Conservation (phyloP, 805 yeast species). For the Pichia sporocuriosa region DNA sequence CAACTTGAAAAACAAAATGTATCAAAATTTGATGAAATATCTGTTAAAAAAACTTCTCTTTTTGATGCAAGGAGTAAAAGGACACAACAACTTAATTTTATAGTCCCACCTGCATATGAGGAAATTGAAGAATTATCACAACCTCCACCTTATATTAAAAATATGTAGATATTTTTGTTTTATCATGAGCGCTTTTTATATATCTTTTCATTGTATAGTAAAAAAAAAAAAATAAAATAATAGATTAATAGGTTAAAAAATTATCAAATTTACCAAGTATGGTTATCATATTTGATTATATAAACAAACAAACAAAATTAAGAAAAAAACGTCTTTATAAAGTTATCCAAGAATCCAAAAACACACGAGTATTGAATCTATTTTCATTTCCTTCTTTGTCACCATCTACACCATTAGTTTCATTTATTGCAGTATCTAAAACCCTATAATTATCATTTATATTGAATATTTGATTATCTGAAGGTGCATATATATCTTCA, state of each 20-base stretch:
- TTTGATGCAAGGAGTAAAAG: neutral
- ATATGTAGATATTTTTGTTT: neutral
- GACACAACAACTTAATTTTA: neutral
- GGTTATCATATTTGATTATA: too few species aligned
- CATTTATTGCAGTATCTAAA: slow-evolving; percentile 17
- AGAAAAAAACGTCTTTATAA: too few species aligned
- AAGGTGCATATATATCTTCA: slow-evolving; percentile 25
- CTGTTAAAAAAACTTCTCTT: too few species aligned
- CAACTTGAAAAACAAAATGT: neutral
- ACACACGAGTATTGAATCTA: slow-evolving; percentile 12
- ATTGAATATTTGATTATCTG: slow-evolving; percentile 25
- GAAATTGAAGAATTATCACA: slow-evolving; percentile 9
- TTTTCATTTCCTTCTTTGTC: slow-evolving; percentile 12
- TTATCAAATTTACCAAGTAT: too few species aligned
- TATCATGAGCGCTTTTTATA: neutral
- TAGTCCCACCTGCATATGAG: slow-evolving; percentile 14
- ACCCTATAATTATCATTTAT: slow-evolving; percentile 29
- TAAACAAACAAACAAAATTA: too few species aligned
- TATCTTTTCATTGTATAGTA: too few species aligned
- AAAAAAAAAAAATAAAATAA: too few species aligned
- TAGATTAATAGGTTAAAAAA: too few species aligned
- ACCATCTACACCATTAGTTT: slow-evolving; percentile 17
- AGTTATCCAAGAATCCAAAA: slow-evolving; percentile 28
- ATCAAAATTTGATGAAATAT: neutral
- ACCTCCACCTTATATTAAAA: slow-evolving; percentile 8